These are phyloP conservation scores for Hanseniaspora occidentalis DNA, from an alignment of 805 yeast species.

Conservation along the genomic window DNA sequence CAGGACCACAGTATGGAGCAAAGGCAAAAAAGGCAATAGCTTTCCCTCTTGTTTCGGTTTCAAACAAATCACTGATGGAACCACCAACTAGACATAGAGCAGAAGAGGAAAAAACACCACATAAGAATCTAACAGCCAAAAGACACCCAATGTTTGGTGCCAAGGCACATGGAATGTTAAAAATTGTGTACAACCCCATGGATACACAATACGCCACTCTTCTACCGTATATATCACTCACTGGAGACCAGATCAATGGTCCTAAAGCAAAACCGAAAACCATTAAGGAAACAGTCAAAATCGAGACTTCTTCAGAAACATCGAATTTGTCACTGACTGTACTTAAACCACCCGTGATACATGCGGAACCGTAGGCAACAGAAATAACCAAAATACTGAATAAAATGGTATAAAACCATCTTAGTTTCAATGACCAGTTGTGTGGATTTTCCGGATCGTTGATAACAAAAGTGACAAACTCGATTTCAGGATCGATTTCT, in stretches of 20 bases:
- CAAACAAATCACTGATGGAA: conserved; percentile 79
- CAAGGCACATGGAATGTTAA: conserved; percentile 80
- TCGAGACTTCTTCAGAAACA: conserved; percentile 70
- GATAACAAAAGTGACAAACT: conserved; percentile 70
- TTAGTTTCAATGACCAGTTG: conserved; percentile 52
- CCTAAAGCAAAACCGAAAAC: conserved; percentile 82
- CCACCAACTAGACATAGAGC: conserved; percentile 86
- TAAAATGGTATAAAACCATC: conserved; percentile 57
- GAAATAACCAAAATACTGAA: conserved; percentile 66
- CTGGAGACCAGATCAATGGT: conserved; percentile 82
- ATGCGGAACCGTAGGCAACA: conserved; percentile 89
- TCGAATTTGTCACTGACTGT: conserved; percentile 50
- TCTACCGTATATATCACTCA: conserved; percentile 77
- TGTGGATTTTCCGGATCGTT: conserved; percentile 85
- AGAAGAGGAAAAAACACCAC: conserved; percentile 78
- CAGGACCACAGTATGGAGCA: conserved; percentile 91
- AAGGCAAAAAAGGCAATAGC: conserved; percentile 88
- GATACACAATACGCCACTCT: conserved; percentile 72
- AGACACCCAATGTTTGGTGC: conserved; percentile 74
- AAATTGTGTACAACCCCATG: conserved; percentile 57
- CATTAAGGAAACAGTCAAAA: conserved; percentile 72
- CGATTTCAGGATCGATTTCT: conserved; percentile 51
- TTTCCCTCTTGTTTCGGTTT: conserved; percentile 67
- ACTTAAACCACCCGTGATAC: conserved; percentile 77
- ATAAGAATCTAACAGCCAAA: conserved; percentile 69